Evolutionary conservation across 768 basidiomycete species (phyloP).

Genomic region (Lactifluus subvellereus): DNA sequence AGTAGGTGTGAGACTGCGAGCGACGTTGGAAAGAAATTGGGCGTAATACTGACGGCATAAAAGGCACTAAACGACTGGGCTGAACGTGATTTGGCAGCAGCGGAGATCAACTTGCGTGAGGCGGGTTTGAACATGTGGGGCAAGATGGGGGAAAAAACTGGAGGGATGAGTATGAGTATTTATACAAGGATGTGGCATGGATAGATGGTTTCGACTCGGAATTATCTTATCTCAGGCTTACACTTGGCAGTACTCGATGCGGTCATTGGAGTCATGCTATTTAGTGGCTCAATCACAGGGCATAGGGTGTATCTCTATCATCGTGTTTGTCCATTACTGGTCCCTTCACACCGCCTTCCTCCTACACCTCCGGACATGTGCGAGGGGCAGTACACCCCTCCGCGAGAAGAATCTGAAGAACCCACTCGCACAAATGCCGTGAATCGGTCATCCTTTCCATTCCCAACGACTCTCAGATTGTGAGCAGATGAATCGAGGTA

Average conservation of each 20-base stretch:
- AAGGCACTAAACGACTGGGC: conserved; percentile 44
- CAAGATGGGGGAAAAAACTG: neutral
- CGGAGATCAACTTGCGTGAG: conserved; percentile 31
- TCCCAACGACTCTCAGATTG: conserved; percentile 7
- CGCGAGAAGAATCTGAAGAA: too few species aligned
- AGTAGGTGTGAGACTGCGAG: neutral
- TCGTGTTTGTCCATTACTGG: neutral
- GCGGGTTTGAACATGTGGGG: conserved; percentile 28
- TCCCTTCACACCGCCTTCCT: neutral
- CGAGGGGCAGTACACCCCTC: neutral
- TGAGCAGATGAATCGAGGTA: conserved; percentile 7
- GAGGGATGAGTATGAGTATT: neutral
- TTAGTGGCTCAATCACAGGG: neutral
- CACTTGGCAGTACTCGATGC: neutral
- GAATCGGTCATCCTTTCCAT: neutral
- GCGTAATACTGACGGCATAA: conserved; percentile 45
- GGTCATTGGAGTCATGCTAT: neutral
- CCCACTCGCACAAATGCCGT: conserved; percentile 13
- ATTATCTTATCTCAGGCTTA: too few species aligned
- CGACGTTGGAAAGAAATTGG: neutral
- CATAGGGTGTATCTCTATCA: too few species aligned
- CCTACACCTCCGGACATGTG: too few species aligned
- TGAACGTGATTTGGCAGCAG: conserved; percentile 17
- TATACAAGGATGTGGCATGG: conserved; percentile 13
- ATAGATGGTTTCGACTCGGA: neutral